Evolutionary conservation across 495 filamentous ascomycete species (phyloP).

Genomic region (Penicillium arizonense): DNA sequence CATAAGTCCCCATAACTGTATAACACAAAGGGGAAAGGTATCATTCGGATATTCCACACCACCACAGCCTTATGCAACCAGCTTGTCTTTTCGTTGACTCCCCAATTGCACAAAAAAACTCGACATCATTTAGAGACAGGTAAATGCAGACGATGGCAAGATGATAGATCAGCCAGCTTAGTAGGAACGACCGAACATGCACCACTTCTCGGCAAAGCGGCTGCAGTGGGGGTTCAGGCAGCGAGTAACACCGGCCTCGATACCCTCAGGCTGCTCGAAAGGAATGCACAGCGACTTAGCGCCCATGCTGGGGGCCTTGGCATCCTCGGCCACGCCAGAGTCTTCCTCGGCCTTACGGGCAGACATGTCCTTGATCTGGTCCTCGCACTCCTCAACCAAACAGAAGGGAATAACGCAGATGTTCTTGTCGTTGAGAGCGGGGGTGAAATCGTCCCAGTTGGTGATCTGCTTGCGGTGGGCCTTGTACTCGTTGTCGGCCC

Average conservation of each 20-base stretch:
- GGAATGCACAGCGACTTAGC: constrained; percentile 98
- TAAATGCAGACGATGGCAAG: too few relatives aligned
- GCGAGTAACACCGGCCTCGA: constrained; percentile 77
- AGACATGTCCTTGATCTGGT: constrained; percentile 88
- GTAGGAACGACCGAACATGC: constrained; percentile 73
- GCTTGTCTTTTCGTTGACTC: too few relatives aligned
- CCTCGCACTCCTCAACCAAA: constrained; percentile 78
- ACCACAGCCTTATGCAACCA: too few relatives aligned
- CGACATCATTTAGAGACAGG: too few relatives aligned
- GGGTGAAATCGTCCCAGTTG: constrained; percentile 86
- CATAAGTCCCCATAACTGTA: background rate
- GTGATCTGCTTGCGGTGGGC: constrained; percentile 76
- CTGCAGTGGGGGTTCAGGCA: constrained; percentile 85
- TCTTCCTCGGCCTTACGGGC: constrained; percentile 67
- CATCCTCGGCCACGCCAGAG: constrained; percentile 67
- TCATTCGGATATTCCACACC: too few relatives aligned
- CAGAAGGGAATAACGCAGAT: constrained; percentile 87
- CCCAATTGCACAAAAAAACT: too few relatives aligned
- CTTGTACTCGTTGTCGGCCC: constrained; percentile 72
- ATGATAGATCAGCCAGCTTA: constrained; percentile 19
- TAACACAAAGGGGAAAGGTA: too few relatives aligned
- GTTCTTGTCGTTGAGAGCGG: constrained; percentile 87
- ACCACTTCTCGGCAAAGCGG: constrained; percentile 71
- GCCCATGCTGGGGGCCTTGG: constrained; percentile 88
- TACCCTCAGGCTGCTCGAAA: constrained; percentile 85